These are phyloP conservation scores for Echria macrotheca DNA, from an alignment of 495 filamentous ascomycete genomes.

Conservation along the genomic window DNA sequence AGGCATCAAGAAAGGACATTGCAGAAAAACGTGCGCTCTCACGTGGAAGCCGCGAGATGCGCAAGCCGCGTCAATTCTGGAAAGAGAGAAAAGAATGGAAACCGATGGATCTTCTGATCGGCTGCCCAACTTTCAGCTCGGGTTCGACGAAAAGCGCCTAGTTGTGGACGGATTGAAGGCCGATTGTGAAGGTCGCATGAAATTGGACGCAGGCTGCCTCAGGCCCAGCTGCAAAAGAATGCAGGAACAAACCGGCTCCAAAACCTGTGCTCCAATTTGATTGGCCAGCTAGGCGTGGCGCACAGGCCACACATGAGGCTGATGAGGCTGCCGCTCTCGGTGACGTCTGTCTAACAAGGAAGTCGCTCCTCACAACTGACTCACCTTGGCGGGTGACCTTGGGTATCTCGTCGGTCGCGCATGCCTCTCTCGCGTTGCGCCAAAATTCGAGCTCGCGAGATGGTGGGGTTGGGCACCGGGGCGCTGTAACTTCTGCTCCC, in stretches of 20 bases:
- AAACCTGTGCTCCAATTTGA: background rate
- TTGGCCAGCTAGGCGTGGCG: background rate
- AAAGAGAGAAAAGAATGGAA: no score
- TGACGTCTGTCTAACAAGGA: background rate
- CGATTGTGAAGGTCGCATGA: background rate
- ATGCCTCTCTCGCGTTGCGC: no score
- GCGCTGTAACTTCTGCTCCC: background rate
- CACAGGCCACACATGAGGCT: background rate
- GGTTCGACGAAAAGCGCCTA: no score
- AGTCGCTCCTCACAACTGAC: background rate
- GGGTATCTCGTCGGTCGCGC: background rate
- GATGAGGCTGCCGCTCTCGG: background rate
- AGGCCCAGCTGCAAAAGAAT: slow-evolving; percentile 10
- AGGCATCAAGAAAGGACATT: background rate
- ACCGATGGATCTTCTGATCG: no score
- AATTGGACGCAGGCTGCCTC: slow-evolving; percentile 12
- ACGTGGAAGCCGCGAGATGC: background rate
- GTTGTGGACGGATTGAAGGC: no score
- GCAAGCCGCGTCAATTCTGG: no score
- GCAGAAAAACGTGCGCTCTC: background rate
- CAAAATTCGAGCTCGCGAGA: no score
- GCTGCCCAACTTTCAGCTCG: no score
- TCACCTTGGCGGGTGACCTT: background rate
- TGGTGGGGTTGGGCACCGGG: background rate
- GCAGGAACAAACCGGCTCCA: slow-evolving; percentile 3